Base-by-base conservation (phyloP, 495 filamentous ascomycete species). In the Melanomma pulvis-pyrius region DNA sequence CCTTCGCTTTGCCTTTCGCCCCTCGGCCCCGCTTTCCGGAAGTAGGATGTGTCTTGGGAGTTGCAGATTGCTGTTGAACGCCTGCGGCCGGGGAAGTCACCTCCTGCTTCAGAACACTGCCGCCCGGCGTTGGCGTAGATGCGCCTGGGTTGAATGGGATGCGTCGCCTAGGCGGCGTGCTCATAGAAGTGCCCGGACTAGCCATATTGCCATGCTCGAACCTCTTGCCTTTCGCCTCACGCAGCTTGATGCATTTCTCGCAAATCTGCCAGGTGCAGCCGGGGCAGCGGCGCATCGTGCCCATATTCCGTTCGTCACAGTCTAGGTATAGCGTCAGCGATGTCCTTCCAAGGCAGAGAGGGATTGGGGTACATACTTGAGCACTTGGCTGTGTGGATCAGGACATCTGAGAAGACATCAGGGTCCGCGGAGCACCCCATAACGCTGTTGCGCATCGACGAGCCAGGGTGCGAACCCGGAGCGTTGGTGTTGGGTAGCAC, bases 301-400 rank as follows among this genome's bases (percentile, higher is more conserved):
- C 34, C 46, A 15, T 56, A 32, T 71, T 71, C 11, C 48, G 48
- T 19, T 25, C 12, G 19, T 50, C 48, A 19, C 48, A 50, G 21
- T 6, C n/a, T n/a, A n/a, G n/a, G n/a, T n/a, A n/a, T n/a, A n/a
- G n/a, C n/a, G n/a, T n/a, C n/a, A n/a, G n/a, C n/a, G n/a, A n/a
- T n/a, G n/a, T n/a, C n/a, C n/a, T n/a, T n/a, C n/a, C n/a, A n/a
- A n/a, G n/a, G n/a, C n/a, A n/a, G n/a, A n/a, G 39, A 58, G 62
- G 9, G 24, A 12, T 15, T 70, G 63, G 58, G 63, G 67, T 9
- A 52, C n/a, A n/a, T n/a, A n/a, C n/a, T 41, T 15, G 61, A 32
- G 50, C 69, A 71, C 41, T 71, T 71, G 0, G 69, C 65, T 3
- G 69, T 71, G 48, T 71, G 68, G 29, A 71, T 71, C 0, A 1